phyloP scores from a whole-genome alignment of 2,329 filamentous ascomycete species.

The Ophiocordyceps camponoti-floridani region DNA sequence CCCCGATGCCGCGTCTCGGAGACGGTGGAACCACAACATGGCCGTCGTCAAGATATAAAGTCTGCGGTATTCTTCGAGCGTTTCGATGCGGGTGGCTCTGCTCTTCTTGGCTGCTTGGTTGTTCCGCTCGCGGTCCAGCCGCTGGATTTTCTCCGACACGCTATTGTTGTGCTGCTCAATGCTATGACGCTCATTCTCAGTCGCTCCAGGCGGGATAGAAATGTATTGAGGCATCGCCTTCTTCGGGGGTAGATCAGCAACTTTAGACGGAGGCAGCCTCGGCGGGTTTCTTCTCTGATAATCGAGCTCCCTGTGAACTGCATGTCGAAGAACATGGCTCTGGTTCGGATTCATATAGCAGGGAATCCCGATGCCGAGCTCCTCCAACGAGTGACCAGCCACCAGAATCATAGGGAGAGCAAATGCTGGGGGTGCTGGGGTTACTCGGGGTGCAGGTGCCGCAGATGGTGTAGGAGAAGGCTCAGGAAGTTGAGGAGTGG shows the following conservation, averaged over 20 bases:
- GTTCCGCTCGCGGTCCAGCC: conserved; percentile 15
- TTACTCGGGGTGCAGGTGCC: background rate
- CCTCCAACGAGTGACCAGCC: background rate
- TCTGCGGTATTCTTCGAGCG: conserved; percentile 5
- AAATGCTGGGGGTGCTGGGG: too few species aligned
- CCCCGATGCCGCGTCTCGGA: conserved; percentile 9
- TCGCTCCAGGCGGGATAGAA: conserved; percentile 5
- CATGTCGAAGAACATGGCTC: background rate
- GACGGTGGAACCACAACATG: conserved; percentile 11
- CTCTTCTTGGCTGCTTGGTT: conserved; percentile 19
- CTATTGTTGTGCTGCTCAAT: conserved; percentile 9
- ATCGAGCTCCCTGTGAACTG: conserved; percentile 7
- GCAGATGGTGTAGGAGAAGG: background rate
- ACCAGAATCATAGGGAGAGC: background rate
- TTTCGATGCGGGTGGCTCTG: conserved; percentile 13
- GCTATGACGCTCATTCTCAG: conserved; percentile 1
- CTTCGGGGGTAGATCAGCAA: conserved; percentile 12
- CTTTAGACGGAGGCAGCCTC: conserved; percentile 8
- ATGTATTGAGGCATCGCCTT: conserved; percentile 5
- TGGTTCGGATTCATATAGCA: background rate
- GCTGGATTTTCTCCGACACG: conserved; percentile 8
- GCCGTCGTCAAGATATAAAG: conserved; percentile 9
- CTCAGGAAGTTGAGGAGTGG: background rate
- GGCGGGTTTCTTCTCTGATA: conserved; percentile 9
- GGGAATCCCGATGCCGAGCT: conserved; percentile 8